Evolutionary conservation across 768 basidiomycete genomes (phyloP), one percentile per base, ranked within the genome.

Genomic region (Scleroderma bovista): DNA sequence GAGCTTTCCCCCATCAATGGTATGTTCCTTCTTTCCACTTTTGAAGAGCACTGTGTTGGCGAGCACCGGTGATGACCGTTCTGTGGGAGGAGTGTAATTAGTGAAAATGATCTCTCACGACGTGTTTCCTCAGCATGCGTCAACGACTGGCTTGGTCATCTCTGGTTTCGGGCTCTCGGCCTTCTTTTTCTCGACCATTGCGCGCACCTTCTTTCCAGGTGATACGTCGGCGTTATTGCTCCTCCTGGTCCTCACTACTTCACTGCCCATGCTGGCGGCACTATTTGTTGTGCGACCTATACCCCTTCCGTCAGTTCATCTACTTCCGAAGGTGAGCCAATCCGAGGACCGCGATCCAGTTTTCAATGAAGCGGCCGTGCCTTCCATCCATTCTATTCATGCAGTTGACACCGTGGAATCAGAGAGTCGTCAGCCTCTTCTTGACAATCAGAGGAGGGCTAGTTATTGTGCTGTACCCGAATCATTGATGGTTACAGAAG

Each of bases 161-260:
- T 89, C 91, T 0, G 93, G 90, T 26, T 93, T 91, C 54, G 93
- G 93, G 0, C 79, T 97, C 15, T 93, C 90, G 1, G 93, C 93
- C 0, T 95, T 95, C 72, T 73, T 88, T 54, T 96, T 94, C 68
- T 88, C 89, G 12, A 76, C 82, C 1, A 68, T 94, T 33, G 82
- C 90, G 0, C 83, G 85, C 49, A 59, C 78, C 0, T 63, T 84
- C 38, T 94, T 83, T 59, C 82, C 87, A 0, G 91, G 88, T 0
- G 76, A 93, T 58, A 88, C 87, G 0, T 86, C 84, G 1, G 76
- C 81, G 1, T 86, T 95, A 59, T 68, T 97, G 1, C 73, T 86
- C 0, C 68, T 91, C 4, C 79, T 96, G 5, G 78, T 84, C 1
- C 54, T 91, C 2, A 92, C 93, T 2, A 93, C 91, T 0, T 74